Percentiles rank a stretch among this genome's conserved stretches.
These are phyloP conservation scores for Phellopilus nigrolimitatus DNA, from an alignment of 1,284 basidiomycete genomes.

Conservation along the genomic window DNA sequence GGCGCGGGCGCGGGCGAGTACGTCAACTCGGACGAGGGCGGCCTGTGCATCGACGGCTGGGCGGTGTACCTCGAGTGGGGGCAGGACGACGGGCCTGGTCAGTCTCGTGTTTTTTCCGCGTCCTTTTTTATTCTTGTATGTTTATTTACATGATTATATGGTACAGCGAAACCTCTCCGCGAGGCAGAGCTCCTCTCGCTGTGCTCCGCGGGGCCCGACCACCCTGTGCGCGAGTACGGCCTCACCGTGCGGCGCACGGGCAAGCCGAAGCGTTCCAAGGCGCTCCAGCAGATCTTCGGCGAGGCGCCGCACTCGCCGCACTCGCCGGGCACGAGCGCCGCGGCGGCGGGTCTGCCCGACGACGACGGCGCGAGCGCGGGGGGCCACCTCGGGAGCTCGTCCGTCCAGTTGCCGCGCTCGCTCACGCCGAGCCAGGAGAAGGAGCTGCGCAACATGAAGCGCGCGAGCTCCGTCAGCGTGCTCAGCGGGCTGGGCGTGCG, in stretches of 20 bases:
- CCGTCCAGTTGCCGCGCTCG: slow-evolving; percentile 21
- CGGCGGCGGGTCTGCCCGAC: too few species aligned
- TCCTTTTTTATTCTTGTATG: slow-evolving; percentile 8
- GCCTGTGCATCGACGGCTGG: slow-evolving; percentile 83
- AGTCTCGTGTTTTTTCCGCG: slow-evolving; percentile 24
- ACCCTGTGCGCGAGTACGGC: slow-evolving; percentile 79
- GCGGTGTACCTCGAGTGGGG: slow-evolving; percentile 68
- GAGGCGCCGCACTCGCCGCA: slow-evolving; percentile 39
- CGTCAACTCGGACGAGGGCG: slow-evolving; percentile 56
- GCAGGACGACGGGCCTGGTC: slow-evolving; percentile 54
- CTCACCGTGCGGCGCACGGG: slow-evolving; percentile 64
- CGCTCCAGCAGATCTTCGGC: slow-evolving; percentile 55
- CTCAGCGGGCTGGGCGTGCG: slow-evolving; percentile 88
- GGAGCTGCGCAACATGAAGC: slow-evolving; percentile 70
- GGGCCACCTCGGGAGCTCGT: slow-evolving; percentile 26
- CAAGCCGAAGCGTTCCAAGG: slow-evolving; percentile 40
- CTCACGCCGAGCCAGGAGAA: slow-evolving; percentile 21
- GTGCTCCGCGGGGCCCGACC: slow-evolving; percentile 79
- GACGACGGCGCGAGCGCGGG: slow-evolving; percentile 37
- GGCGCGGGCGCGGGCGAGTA: slow-evolving; percentile 45
- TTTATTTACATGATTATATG: slow-evolving; percentile 34
- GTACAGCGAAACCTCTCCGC: slow-evolving; percentile 56
- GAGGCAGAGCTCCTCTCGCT: slow-evolving; percentile 82
- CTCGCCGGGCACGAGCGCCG: slow-evolving; percentile 25
- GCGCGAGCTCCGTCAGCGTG: slow-evolving; percentile 91